A percentile compares a stretch with the other conserved stretches of the same genome.
These are phyloP conservation scores for Filobasidium floriforme DNA, from an alignment of 768 basidiomycete species.

Conservation along the genomic window DNA sequence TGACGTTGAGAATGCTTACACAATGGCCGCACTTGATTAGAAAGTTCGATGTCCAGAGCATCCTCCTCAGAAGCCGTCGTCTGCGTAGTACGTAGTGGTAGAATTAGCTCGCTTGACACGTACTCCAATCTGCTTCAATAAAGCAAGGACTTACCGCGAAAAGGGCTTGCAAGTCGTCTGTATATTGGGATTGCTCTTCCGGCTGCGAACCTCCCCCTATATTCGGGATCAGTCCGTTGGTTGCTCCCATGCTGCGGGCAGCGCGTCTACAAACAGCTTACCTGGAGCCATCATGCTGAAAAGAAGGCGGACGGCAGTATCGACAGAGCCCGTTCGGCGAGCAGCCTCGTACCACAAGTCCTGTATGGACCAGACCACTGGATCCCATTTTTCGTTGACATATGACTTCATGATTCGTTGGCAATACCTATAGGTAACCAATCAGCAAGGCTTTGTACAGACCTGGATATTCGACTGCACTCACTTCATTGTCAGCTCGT, in stretches of 20 bases:
- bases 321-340: conserved; percentile 66
- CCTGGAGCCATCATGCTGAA: conserved; percentile 77
- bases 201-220: conserved; percentile 16
- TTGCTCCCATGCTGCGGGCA: conserved; percentile 4
- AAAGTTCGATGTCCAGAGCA: not conserved
- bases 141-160: conserved; percentile 53
- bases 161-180: conserved; percentile 66
- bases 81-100: not conserved
- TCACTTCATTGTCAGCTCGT: conserved; percentile 79
- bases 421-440: conserved; percentile 60
- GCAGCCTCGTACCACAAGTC: conserved; percentile 76
- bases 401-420: conserved; percentile 86
- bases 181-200: conserved; percentile 45
- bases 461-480: conserved; percentile 26
- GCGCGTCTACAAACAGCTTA: conserved; percentile 37
- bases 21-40: not conserved
- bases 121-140: not conserved
- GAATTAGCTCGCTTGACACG: not conserved
- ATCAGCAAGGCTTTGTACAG: not conserved
- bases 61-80: not conserved
- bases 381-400: conserved; percentile 71
- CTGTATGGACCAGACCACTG: conserved; percentile 66
- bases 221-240: conserved; percentile 10
- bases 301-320: conserved; percentile 65
- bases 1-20: not conserved